Base-by-base conservation (phyloP, 2,329 filamentous ascomycete species). In the Diaporthe nobilis region DNA sequence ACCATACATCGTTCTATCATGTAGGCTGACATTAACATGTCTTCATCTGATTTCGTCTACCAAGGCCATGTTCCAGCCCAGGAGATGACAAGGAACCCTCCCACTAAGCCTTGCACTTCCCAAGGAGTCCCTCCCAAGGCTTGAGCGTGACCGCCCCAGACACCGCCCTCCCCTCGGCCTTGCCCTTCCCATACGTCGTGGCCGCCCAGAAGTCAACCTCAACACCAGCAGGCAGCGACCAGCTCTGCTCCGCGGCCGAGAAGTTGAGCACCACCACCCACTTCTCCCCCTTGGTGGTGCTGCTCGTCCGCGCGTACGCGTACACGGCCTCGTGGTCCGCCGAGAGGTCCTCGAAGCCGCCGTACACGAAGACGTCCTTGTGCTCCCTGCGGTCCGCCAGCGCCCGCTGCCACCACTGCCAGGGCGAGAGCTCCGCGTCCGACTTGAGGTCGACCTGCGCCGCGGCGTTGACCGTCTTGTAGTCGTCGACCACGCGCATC, bases 341-440 rank as follows among this genome's bases (percentile, higher is more conserved):
- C 22, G 73, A 74, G 1, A 77, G 58, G 42, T 85, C 81, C n/a
- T 80, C 80, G 73, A 86, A 87, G 72, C 90, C 85, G 0, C 93
- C 93, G 79, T 94, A 94, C 4, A 94, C 89, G 75, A 95, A 91
- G 1, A 94, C 81, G 76, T 94, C 89, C 60, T 87, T 87, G 79
- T 90, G 85, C 61, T 88, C 82, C 80, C 94, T 94, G 77, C 94
- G 88, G 71, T 92, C 80, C 37, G 84, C 80, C n/a, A 94, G 85
- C 72, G 92, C 87, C 0, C 83, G 82, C 57, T 89, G 87, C 88
- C 92, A 95, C 82, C 91, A 93, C 75, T 86, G 84, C 71, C 71
- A 76, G 15, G 75, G 75, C 28, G 75, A 76, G 13, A 76, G 71
- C 71, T 73, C 71, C 15, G 49, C 5, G 44, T 71, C 71, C 22